Evolutionary conservation across 2,329 filamentous ascomycete species (phyloP).

Genomic region (Diaporthe sp.): DNA sequence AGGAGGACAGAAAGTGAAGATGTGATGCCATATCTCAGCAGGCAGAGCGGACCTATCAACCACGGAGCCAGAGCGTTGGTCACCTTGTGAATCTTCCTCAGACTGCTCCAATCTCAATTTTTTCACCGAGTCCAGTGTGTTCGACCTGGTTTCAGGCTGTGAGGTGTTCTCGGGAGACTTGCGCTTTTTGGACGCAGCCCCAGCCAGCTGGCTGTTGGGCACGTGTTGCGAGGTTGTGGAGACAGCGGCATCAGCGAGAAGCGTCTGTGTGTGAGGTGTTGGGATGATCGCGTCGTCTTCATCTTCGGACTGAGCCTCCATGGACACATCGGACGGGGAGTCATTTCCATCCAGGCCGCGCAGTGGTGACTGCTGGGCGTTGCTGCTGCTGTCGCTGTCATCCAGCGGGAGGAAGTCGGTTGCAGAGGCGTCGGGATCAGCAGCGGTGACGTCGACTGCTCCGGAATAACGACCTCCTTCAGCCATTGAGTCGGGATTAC

Average conservation of each 20-base stretch:
- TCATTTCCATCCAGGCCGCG: slow-evolving; percentile 42
- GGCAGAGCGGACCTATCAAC: slow-evolving; percentile 59
- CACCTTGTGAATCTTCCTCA: slow-evolving; percentile 31
- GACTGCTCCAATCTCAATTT: slow-evolving; percentile 48
- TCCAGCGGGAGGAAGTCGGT: slow-evolving; percentile 42
- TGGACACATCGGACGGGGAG: slow-evolving; percentile 53
- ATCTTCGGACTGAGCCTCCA: slow-evolving; percentile 52
- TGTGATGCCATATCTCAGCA: slow-evolving; percentile 77
- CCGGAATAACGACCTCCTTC: slow-evolving; percentile 19
- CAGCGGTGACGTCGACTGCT: slow-evolving; percentile 36
- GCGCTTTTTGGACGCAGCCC: slow-evolving; percentile 49
- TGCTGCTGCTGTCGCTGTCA: slow-evolving; percentile 40
- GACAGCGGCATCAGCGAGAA: slow-evolving; percentile 1
- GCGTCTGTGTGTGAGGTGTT: slow-evolving; percentile 6
- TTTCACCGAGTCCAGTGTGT: slow-evolving; percentile 43
- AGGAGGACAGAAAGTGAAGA: slow-evolving; percentile 77
- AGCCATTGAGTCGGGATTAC: slow-evolving; percentile 35
- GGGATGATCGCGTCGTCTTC: slow-evolving; percentile 44
- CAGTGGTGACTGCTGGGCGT: slow-evolving; percentile 30
- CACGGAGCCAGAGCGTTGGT: slow-evolving; percentile 25
- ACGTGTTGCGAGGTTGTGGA: slow-evolving; percentile 40
- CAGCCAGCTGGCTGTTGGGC: slow-evolving; percentile 39
- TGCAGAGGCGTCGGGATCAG: slow-evolving; percentile 36
- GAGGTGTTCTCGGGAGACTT: slow-evolving; percentile 43
- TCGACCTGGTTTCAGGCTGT: slow-evolving; percentile 26